A percentile compares a stretch with the other conserved stretches of the same genome.
These are phyloP conservation scores for Avena atlantica DNA, from an alignment of 176 grass and related monocot genomes.

Conservation along the genomic window DNA sequence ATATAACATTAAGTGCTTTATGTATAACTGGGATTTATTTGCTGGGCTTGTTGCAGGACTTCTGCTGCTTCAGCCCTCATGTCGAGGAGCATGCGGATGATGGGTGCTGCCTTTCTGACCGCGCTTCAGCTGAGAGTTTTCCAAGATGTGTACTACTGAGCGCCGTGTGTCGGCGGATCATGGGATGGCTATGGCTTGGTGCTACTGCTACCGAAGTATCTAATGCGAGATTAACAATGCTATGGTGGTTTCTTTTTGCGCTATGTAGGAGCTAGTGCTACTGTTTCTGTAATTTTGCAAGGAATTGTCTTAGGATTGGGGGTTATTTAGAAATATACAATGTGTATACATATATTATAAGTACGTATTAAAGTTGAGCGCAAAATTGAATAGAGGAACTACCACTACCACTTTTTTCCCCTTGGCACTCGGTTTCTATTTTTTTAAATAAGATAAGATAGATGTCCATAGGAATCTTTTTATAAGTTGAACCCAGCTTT, in stretches of 20 bases:
- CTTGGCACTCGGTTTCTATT: too few relatives aligned
- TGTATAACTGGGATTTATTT: background rate
- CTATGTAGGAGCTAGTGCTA: background rate
- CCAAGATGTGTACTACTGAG: background rate
- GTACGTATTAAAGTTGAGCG: too few relatives aligned
- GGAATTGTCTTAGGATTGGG: background rate
- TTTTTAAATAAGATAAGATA: too few relatives aligned
- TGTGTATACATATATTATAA: too few relatives aligned
- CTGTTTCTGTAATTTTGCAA: constrained; percentile 17
- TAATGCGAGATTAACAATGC: background rate
- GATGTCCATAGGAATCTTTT: too few relatives aligned
- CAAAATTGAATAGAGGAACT: too few relatives aligned
- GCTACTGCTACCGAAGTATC: background rate
- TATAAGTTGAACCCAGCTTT: too few relatives aligned
- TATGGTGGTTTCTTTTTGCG: constrained; percentile 21
- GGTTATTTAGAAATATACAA: constrained; percentile 6
- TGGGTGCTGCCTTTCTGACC: constrained; percentile 21
- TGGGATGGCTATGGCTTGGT: constrained; percentile 34
- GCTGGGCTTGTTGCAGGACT: constrained; percentile 37
- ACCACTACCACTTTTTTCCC: too few relatives aligned
- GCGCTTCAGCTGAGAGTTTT: constrained; percentile 37
- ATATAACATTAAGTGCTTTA: too few relatives aligned
- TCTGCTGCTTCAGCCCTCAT: constrained; percentile 28
- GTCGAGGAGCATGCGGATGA: background rate
- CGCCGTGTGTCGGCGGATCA: background rate